These are phyloP conservation scores for Sphagnum magellanicum DNA, from an alignment of 228 moss, liverwort and hornwort genomes.

Conservation along the genomic window DNA sequence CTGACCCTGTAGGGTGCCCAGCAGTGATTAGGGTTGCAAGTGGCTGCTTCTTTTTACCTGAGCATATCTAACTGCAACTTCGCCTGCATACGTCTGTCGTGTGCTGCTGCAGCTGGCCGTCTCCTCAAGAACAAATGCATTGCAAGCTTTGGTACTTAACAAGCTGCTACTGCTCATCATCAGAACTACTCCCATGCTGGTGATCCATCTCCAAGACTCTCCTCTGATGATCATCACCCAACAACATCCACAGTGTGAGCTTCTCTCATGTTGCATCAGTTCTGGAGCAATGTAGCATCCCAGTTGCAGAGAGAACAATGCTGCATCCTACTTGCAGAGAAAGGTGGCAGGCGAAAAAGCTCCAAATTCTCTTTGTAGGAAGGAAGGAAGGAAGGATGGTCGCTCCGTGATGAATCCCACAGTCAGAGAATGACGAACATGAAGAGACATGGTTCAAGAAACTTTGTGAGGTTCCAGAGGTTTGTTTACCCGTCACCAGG, in stretches of 20 bases:
- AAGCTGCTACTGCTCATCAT: not conserved
- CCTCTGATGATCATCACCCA: too few species aligned
- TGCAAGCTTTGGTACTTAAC: not conserved
- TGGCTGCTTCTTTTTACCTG: not conserved
- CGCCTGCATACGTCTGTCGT: conserved; percentile 5
- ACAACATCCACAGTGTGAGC: too few species aligned
- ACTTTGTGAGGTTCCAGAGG: not conserved
- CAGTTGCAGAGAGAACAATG: too few species aligned
- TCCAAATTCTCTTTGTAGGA: too few species aligned
- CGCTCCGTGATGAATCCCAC: too few species aligned
- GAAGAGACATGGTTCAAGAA: not conserved
- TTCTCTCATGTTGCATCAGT: too few species aligned
- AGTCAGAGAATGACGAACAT: not conserved
- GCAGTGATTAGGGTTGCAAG: not conserved
- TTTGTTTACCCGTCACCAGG: not conserved
- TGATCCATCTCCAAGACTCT: too few species aligned
- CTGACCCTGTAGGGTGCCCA: not conserved
- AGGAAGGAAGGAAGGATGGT: too few species aligned
- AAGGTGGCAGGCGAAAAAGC: too few species aligned
- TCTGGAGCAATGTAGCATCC: too few species aligned
- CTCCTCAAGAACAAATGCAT: conserved; percentile 4
- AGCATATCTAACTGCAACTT: conserved; percentile 2
- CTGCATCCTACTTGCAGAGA: too few species aligned
- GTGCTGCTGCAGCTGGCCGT: not conserved
- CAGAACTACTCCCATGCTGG: too few species aligned